A percentile compares a stretch with the other conserved stretches of the same genome.
Conservation (phyloP, 2,329 filamentous ascomycete species). For the Aspergillus flavus region DNA sequence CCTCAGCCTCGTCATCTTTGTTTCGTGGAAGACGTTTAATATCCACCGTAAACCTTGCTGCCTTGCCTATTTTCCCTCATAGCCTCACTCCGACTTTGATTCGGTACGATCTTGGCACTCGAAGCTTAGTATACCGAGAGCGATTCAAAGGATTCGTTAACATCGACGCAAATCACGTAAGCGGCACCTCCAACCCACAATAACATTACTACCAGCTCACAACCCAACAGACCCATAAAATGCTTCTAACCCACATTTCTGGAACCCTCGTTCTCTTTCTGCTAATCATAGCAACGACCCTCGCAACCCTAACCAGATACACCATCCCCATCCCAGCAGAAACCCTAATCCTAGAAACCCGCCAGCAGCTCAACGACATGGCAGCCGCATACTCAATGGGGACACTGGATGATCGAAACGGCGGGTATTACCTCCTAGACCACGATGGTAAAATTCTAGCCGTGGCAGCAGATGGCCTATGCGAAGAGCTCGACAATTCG, state of each 20-base stretch:
- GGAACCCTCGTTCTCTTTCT: background rate
- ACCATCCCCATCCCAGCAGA: background rate
- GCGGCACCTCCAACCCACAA: background rate
- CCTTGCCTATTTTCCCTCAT: background rate
- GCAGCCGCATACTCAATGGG: background rate
- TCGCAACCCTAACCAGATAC: background rate
- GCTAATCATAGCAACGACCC: background rate
- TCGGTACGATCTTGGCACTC: background rate
- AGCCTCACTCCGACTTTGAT: background rate
- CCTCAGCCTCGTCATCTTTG: background rate
- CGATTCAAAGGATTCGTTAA: background rate
- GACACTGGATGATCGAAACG: background rate
- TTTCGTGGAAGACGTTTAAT: background rate
- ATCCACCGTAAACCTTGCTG: background rate
- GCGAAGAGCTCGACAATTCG: background rate
- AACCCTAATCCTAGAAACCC: background rate
- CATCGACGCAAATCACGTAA: background rate
- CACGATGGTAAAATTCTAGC: background rate
- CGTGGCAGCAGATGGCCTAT: background rate
- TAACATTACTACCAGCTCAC: background rate
- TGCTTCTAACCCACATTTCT: background rate
- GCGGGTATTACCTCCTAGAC: background rate
- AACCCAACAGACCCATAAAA: background rate
- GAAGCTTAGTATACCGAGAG: background rate
- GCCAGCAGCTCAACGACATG: background rate